Base-by-base conservation (phyloP, 2,329 filamentous ascomycete genomes). In the Paracorniculantispora psalliotae region DNA sequence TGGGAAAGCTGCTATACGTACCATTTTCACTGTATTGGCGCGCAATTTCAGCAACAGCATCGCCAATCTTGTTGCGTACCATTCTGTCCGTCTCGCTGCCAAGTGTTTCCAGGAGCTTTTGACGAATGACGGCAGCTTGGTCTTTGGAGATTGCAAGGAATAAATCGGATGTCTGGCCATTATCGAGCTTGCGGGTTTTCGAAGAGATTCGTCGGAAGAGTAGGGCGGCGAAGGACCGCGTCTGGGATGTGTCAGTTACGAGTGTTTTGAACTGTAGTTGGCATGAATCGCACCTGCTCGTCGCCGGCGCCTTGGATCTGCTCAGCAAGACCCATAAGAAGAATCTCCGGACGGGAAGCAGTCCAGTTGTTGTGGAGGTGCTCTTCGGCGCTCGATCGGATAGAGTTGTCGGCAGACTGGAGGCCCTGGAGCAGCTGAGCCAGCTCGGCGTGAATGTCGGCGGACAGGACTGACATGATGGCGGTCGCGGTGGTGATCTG, bases 1-100 rank as follows among this genome's bases (percentile, higher is more conserved):
- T n/a, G n/a, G n/a, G n/a, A n/a, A n/a, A n/a, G n/a, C n/a, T n/a
- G n/a, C n/a, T n/a, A n/a, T n/a, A n/a, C n/a, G n/a, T 81, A 96
- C 91, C 88, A 69, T 89, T 91, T 68, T 97, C 94, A 47, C 90
- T 89, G 75, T 97, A 97, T 77, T 99, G 92, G 68, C 94, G 86
- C 47, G 93, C 94, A 61, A 99, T 82, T 75, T 99, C 94, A 25
- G 94, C 94, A 62, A 97, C 90, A n/a, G 93, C 92, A 75, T 99
- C 94, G 67, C 92, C 94, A 71, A 97, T 90, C 76, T 99, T 99
- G 78, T 96, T 94, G 68, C 94, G 84, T 49, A 96, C 90, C 41
- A 84, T 79, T 62, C 86, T 83, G 62, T 89, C 84, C 23, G 83
- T 78, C 76, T 97, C 94, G 62, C 79, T 80, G 60, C 85, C 85